Base-by-base conservation (phyloP, 2,329 filamentous ascomycete genomes). In the Phialophora chinensis region DNA sequence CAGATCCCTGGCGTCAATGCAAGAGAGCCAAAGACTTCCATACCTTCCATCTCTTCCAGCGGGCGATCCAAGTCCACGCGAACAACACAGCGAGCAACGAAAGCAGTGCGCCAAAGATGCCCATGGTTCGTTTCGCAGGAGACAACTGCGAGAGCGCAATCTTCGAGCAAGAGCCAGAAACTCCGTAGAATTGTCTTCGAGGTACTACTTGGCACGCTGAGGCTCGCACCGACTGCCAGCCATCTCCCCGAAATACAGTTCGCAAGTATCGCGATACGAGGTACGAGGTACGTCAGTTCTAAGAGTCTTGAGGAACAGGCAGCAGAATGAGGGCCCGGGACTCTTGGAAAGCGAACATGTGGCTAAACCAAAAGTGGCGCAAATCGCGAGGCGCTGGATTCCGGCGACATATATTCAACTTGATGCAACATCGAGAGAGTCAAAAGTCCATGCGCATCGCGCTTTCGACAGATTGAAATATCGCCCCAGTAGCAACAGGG, bases 11-110 rank as follows among this genome's bases (percentile, higher is more conserved):
- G 4, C 38, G 5, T 42, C 38, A 11, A n/a, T 8, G 17, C 2
- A 5, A n/a, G 38, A 44, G 38, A n/a, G 14, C 14, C 5, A n/a
- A n/a, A n/a, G 14, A 17, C 38, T 17, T n/a, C 38, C 38, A 44
- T 60, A 60, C 58, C 58, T 38, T 60, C 1, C 17, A 27, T 35
- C 44, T 52, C 31, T 38, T 33, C 58, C 58, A 52, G 7, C 29
- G 58, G 17, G 12, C 10, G 14, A 50, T 50, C 20, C 27, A n/a
- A 60, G 44, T 33, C 44, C 58, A 31, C 11, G 29, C n/a, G n/a
- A 60, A 27, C 17, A 35, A 35, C 2, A 52, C 4, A 49, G 29
- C 42, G 14, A 52, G 11, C 17, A 25, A 60, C 2, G 12, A 60
- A 31, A 52, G 14, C 10, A 60, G 33, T 14, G 44, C 42, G 17